phyloP scores from a whole-genome alignment of 2,329 filamentous ascomycete genomes.

The Dichotomopilus funicola region DNA sequence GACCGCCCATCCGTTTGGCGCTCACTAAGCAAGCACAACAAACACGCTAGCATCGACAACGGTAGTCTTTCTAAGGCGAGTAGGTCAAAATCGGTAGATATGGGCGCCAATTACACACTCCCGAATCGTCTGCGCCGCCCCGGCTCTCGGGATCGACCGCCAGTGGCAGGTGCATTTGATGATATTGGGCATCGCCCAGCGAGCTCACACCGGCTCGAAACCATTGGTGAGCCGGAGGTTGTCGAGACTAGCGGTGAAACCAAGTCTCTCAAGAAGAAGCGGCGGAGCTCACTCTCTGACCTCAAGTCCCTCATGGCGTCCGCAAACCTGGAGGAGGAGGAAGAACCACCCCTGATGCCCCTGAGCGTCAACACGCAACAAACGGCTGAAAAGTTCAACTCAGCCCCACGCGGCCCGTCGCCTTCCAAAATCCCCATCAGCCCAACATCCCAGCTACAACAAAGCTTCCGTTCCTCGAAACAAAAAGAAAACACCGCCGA shows the following conservation, averaged over 20 bases:
- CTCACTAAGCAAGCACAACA: slow-evolving; percentile 76
- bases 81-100: slow-evolving; percentile 73
- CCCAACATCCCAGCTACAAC: slow-evolving; percentile 31
- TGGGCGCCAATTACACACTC: slow-evolving; percentile 39
- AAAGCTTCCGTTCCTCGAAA: slow-evolving; percentile 34
- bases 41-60: slow-evolving; percentile 52
- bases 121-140: slow-evolving; percentile 47
- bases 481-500: slow-evolving; percentile 43
- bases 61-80: slow-evolving; percentile 60
- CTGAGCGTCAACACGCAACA: slow-evolving; percentile 47
- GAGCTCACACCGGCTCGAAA: slow-evolving; percentile 53
- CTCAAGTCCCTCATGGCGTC: slow-evolving; percentile 59
- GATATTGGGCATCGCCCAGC: slow-evolving; percentile 45
- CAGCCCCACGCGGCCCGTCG: slow-evolving; percentile 36
- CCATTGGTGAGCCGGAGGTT: slow-evolving; percentile 52
- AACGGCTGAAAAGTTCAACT: slow-evolving; percentile 52
- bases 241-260: slow-evolving; percentile 30
- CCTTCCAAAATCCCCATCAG: slow-evolving; percentile 42
- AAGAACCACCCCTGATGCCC: slow-evolving; percentile 34
- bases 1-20: slow-evolving; percentile 77
- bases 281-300: slow-evolving; percentile 87
- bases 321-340: slow-evolving; percentile 44
- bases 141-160: slow-evolving; percentile 53
- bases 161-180: slow-evolving; percentile 57
- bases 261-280: slow-evolving; percentile 62